Base-by-base conservation (phyloP, 2,329 filamentous ascomycete genomes). In the Cladorrhinum sp. region DNA sequence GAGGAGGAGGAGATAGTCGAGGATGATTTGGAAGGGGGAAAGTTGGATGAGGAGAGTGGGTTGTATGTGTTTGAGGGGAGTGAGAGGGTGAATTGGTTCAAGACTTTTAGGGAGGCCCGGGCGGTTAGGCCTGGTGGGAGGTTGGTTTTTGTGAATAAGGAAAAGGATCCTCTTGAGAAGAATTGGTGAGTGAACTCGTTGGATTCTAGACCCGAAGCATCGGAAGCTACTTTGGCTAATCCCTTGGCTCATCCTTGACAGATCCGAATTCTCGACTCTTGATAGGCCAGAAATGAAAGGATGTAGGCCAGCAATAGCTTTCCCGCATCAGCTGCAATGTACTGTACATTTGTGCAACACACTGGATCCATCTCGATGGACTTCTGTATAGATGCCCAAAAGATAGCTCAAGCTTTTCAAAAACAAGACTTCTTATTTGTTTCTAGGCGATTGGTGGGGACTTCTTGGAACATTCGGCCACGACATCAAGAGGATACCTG, bases 121-220 rank as follows among this genome's bases (percentile, higher is more conserved):
- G 65, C 65, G 5, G 55, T 68, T n/a, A 49, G 59, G 56, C 63
- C 66, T 16, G 63, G 65, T 1, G 65, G 66, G 1, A 53, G 57
- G 50, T 58, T 68, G 50, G 54, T 67, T 9, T 58, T 66, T 18
- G 58, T 66, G 1, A 64, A 67, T 33, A 60, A 46, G 55, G 10
- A 26, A 8, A 16, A 50, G 2, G 57, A 30, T 30, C 49, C 12
- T 52, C 49, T 52, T 28, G 18, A 28, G n/a, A n/a, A n/a, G n/a
- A n/a, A n/a, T n/a, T n/a, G n/a, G n/a, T n/a, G n/a, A n/a, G n/a
- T n/a, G n/a, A n/a, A n/a, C n/a, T n/a, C n/a, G n/a, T n/a, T n/a
- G n/a, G n/a, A n/a, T n/a, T n/a, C n/a, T n/a, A n/a, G n/a, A n/a
- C n/a, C n/a, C n/a, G n/a, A n/a, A n/a, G n/a, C n/a, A n/a, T n/a